Evolutionary conservation across 2,329 filamentous ascomycete genomes (phyloP).

Genomic region (Cladosporium colombiae): DNA sequence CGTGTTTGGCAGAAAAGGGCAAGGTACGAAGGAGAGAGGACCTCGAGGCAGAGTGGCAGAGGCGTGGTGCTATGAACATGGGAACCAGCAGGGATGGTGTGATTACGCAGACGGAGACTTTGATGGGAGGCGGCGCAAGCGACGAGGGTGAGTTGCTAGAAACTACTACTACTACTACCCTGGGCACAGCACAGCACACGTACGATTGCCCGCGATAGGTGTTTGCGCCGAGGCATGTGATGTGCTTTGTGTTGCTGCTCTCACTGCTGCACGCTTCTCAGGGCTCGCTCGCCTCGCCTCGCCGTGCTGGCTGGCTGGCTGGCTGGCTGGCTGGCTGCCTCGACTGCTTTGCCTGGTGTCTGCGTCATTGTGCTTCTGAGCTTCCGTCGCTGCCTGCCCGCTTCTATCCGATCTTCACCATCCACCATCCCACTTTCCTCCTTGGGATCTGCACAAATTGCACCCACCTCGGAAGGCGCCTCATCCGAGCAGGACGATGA

Average conservation of each 20-base stretch:
- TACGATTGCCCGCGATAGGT: neutral
- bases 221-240: slow-evolving; percentile 16
- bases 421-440: slow-evolving; percentile 8
- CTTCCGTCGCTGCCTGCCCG: neutral
- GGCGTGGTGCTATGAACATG: slow-evolving; percentile 16
- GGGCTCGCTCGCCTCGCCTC: too few species aligned
- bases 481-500: neutral
- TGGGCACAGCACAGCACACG: neutral
- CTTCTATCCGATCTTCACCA: too few species aligned
- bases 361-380: neutral
- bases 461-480: neutral
- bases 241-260: neutral
- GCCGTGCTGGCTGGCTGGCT: too few species aligned
- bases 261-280: too few species aligned
- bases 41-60: slow-evolving; percentile 1
- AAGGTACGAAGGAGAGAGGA: neutral
- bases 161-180: too few species aligned
- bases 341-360: neutral
- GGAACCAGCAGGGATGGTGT: neutral
- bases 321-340: too few species aligned
- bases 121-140: slow-evolving; percentile 4
- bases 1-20: neutral
- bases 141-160: neutral
- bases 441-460: neutral
- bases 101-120: slow-evolving; percentile 15